Conservation (phyloP, 441 rosid species). For the Iberis amara region DNA sequence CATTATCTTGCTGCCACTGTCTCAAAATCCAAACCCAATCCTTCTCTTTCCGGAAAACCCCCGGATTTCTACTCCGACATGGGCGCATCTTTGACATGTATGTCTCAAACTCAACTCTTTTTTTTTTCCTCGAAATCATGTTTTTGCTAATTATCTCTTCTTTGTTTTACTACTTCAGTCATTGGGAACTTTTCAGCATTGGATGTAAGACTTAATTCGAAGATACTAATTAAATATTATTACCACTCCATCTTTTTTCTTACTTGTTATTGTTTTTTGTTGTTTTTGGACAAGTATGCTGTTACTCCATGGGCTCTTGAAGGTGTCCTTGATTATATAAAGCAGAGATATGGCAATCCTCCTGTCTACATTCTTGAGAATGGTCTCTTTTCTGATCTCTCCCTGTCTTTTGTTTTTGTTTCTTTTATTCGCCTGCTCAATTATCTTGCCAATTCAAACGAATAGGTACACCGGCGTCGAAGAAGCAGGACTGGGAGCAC, state of each 20-base stretch:
- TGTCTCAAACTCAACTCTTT: background rate
- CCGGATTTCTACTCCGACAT: constrained; percentile 39
- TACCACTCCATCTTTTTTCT: no score
- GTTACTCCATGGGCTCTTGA: constrained; percentile 42
- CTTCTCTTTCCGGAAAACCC: constrained; percentile 17
- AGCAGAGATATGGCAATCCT: constrained; percentile 58
- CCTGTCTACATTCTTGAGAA: constrained; percentile 69
- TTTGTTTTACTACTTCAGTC: no score
- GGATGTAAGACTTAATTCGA: no score
- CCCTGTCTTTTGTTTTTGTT: background rate
- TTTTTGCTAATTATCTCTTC: no score
- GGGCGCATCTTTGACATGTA: constrained; percentile 7
- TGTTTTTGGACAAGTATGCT: constrained; percentile 32
- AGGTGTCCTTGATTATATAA: constrained; percentile 44
- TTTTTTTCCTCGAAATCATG: background rate
- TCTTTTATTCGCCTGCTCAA: constrained; percentile 1
- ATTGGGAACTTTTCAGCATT: no score
- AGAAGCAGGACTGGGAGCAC: no score
- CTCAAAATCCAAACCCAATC: constrained; percentile 30
- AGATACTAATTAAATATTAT: no score
- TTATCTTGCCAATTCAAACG: background rate
- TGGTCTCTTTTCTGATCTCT: constrained; percentile 34
- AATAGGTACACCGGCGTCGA: constrained; percentile 49
- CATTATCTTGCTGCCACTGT: constrained; percentile 34
- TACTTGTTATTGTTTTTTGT: no score